A percentile compares a stretch with the other conserved stretches of the same genome.
Conservation (phyloP, 352 stramenopile species). For the Pythium brassicae region DNA sequence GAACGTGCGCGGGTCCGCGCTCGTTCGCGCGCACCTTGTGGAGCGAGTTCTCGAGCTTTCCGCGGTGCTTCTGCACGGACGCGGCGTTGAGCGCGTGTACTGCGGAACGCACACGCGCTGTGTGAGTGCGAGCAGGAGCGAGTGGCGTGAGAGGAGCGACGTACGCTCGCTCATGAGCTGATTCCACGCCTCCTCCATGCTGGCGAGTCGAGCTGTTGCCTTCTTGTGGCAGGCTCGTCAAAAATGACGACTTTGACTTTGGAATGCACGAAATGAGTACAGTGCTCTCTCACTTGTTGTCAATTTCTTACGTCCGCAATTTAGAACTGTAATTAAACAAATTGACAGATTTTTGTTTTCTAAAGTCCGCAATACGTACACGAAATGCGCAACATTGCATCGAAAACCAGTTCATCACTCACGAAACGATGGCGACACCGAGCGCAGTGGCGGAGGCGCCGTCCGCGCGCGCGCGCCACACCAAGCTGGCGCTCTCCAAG, state of each 20-base stretch:
- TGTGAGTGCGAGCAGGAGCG: not conserved
- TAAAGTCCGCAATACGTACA: too few species aligned
- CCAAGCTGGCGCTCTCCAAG: constrained; percentile 6
- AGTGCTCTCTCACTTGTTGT: too few species aligned
- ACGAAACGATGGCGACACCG: not conserved
- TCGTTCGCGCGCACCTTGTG: constrained; percentile 2
- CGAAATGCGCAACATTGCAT: too few species aligned
- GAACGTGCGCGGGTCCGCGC: too few species aligned
- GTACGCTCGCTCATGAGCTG: constrained; percentile 8
- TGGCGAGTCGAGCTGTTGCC: not conserved
- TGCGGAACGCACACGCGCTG: not conserved
- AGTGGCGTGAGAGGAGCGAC: not conserved
- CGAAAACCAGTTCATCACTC: too few species aligned
- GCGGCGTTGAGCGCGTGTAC: constrained; percentile 8
- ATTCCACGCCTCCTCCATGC: constrained; percentile 5
- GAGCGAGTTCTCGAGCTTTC: constrained; percentile 9
- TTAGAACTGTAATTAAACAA: too few species aligned
- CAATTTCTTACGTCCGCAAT: too few species aligned
- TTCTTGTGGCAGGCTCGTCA: not conserved
- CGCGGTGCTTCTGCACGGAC: constrained; percentile 8
- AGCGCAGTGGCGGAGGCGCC: not conserved
- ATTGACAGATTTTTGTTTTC: too few species aligned
- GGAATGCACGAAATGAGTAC: too few species aligned
- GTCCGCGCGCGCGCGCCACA: constrained; percentile 6
- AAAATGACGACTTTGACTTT: too few species aligned